phyloP scores from a whole-genome alignment of 306 rosid species.

The Argentina anserina region DNA sequence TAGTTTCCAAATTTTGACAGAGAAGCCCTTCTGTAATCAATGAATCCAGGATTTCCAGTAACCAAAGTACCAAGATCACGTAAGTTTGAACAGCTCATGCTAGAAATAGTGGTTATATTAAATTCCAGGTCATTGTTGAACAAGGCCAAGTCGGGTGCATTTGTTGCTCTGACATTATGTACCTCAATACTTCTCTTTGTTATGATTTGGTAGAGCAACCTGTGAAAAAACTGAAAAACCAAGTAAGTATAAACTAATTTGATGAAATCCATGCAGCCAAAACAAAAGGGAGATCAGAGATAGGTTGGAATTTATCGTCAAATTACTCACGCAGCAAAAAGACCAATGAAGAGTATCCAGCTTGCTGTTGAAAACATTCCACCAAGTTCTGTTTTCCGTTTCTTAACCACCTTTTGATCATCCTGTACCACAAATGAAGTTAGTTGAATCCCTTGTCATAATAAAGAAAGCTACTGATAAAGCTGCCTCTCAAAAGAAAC shows the following conservation, averaged over 20 bases:
- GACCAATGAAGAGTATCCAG: constrained; percentile 87
- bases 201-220: constrained; percentile 93
- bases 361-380: constrained; percentile 96
- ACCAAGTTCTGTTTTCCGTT: constrained; percentile 99
- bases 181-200: constrained; percentile 86
- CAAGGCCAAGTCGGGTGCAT: constrained; percentile 65
- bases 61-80: constrained; percentile 64
- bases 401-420: constrained; percentile 75
- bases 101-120: constrained; percentile 75
- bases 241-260: constrained; percentile 34
- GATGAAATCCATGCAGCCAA: constrained; percentile 3
- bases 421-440: constrained; percentile 48
- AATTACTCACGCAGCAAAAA: constrained; percentile 86
- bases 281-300: not conserved
- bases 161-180: constrained; percentile 81
- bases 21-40: constrained; percentile 54
- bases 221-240: constrained; percentile 46
- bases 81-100: constrained; percentile 87
- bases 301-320: constrained; percentile 7
- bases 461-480: not conserved
- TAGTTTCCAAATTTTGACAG: constrained; percentile 60
- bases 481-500: not conserved
- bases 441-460: constrained; percentile 21
- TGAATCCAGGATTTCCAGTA: constrained; percentile 74
- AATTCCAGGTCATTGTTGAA: constrained; percentile 83